These are phyloP conservation scores for Phialophora verrucosa DNA, from an alignment of 2,329 filamentous ascomycete genomes.

Conservation along the genomic window DNA sequence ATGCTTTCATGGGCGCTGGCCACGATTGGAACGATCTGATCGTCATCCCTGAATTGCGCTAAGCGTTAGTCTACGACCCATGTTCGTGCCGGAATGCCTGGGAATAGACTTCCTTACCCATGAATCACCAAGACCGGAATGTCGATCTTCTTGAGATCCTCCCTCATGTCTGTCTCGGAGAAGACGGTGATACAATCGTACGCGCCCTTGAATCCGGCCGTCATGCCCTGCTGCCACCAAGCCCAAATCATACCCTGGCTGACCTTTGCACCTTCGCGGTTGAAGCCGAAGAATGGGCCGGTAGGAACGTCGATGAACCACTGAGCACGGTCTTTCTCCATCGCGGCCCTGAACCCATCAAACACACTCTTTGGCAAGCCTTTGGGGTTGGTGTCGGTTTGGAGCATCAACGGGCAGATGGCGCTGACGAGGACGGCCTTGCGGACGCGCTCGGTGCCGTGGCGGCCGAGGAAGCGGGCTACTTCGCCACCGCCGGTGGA, in stretches of 20 bases:
- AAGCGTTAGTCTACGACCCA: not conserved
- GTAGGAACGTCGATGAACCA: slow-evolving; percentile 47
- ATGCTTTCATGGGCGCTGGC: slow-evolving; percentile 10
- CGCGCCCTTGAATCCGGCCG: slow-evolving; percentile 45
- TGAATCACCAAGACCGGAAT: slow-evolving; percentile 47
- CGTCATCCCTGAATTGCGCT: slow-evolving; percentile 2
- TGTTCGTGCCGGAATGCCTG: not conserved
- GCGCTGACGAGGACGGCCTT: slow-evolving; percentile 50
- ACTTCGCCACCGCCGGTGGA: slow-evolving; percentile 54
- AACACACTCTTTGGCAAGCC: slow-evolving; percentile 48
- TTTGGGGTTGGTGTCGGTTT: slow-evolving; percentile 45
- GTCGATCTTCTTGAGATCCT: slow-evolving; percentile 49
- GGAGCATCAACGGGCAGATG: slow-evolving; percentile 47
- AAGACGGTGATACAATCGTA: slow-evolving; percentile 52
- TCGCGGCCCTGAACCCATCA: slow-evolving; percentile 47
- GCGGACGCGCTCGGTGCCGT: slow-evolving; percentile 47
- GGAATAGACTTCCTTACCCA: not conserved
- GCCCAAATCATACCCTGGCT: slow-evolving; percentile 48
- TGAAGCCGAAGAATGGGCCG: slow-evolving; percentile 48
- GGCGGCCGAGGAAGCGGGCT: slow-evolving; percentile 45
- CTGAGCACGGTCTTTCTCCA: slow-evolving; percentile 45
- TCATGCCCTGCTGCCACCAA: slow-evolving; percentile 52
- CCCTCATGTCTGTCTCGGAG: slow-evolving; percentile 51
- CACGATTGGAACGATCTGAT: slow-evolving; percentile 13
- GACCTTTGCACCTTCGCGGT: slow-evolving; percentile 41